Percentiles rank a stretch among this genome's conserved stretches.
These are phyloP conservation scores for Penicillium herquei DNA, from an alignment of 495 filamentous ascomycete genomes.

Conservation along the genomic window DNA sequence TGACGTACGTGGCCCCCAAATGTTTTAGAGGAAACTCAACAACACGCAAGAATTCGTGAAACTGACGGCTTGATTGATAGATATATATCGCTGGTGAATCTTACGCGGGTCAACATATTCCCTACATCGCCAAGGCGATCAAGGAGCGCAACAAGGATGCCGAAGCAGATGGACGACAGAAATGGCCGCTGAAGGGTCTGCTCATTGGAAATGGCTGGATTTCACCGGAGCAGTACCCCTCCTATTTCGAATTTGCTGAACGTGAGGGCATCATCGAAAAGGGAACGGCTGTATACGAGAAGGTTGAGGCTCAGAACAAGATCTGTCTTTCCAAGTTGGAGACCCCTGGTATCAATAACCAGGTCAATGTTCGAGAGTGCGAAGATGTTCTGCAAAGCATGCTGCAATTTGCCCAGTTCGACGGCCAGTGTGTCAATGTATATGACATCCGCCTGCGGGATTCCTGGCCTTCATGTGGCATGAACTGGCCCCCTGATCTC, in stretches of 20 bases:
- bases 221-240: conserved; percentile 82
- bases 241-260: conserved; percentile 79
- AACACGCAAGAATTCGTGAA: too few relatives aligned
- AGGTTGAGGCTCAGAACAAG: conserved; percentile 69
- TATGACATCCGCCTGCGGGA: conserved; percentile 89
- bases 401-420: conserved; percentile 55
- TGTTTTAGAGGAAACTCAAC: too few relatives aligned
- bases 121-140: conserved; percentile 88
- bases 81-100: conserved; percentile 94
- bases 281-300: conserved; percentile 59
- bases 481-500: conserved; percentile 95
- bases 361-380: conserved; percentile 67
- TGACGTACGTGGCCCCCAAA: conserved; percentile 64
- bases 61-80: conserved; percentile 39
- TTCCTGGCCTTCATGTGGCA: conserved; percentile 72
- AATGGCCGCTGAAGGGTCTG: conserved; percentile 83
- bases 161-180: conserved; percentile 21
- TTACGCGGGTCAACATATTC: conserved; percentile 95
- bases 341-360: conserved; percentile 48
- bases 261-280: conserved; percentile 67
- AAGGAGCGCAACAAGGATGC: conserved; percentile 69
- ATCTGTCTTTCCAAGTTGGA: conserved; percentile 59
- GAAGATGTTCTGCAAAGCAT: conserved; percentile 72
- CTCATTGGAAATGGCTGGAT: conserved; percentile 98
- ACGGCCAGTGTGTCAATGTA: conserved; percentile 79